A percentile compares a stretch with the other conserved stretches of the same genome.
Evolutionary conservation across 2,329 filamentous ascomycete species (phyloP).

Genomic region (Aspergillus piperis): DNA sequence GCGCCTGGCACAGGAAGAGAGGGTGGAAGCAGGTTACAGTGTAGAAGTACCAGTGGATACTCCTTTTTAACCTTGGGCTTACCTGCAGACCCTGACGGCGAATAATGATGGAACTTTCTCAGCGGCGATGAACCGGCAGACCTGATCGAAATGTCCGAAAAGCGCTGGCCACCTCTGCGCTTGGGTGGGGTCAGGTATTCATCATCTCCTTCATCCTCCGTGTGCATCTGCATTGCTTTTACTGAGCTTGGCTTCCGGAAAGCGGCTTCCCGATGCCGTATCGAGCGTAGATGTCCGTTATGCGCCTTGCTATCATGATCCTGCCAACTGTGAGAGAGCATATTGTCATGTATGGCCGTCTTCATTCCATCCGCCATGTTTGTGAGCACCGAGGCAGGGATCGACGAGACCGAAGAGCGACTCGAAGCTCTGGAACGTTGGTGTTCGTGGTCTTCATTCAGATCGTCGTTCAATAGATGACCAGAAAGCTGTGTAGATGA

Average conservation of each 20-base stretch:
- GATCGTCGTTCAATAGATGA: constrained; percentile 28
- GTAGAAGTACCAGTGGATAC: constrained; percentile 61
- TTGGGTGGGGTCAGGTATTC: constrained; percentile 41
- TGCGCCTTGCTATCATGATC: constrained; percentile 12
- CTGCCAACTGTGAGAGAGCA: constrained; percentile 21
- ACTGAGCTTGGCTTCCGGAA: constrained; percentile 51
- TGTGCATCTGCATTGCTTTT: constrained; percentile 47
- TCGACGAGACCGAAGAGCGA: constrained; percentile 45
- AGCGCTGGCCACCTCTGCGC: constrained; percentile 30
- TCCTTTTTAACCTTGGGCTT: constrained; percentile 46
- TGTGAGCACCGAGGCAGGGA: constrained; percentile 42
- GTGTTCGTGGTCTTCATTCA: constrained; percentile 28
- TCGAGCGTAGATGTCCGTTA: constrained; percentile 21
- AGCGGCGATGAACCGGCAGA: constrained; percentile 36
- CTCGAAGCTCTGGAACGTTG: constrained; percentile 37
- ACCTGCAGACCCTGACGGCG: constrained; percentile 28
- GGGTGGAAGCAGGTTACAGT: constrained; percentile 60
- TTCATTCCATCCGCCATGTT: constrained; percentile 33
- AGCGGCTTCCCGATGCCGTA: constrained; percentile 36
- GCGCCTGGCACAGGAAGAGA: constrained; percentile 51
- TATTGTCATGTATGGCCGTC: constrained; percentile 23
- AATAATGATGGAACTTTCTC: constrained; percentile 39
- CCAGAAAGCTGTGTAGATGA: constrained; percentile 36
- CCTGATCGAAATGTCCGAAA: constrained; percentile 33
- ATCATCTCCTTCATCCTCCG: constrained; percentile 44